Evolutionary conservation across 805 yeast genomes (phyloP).

Genomic region (Candida saitoana): DNA sequence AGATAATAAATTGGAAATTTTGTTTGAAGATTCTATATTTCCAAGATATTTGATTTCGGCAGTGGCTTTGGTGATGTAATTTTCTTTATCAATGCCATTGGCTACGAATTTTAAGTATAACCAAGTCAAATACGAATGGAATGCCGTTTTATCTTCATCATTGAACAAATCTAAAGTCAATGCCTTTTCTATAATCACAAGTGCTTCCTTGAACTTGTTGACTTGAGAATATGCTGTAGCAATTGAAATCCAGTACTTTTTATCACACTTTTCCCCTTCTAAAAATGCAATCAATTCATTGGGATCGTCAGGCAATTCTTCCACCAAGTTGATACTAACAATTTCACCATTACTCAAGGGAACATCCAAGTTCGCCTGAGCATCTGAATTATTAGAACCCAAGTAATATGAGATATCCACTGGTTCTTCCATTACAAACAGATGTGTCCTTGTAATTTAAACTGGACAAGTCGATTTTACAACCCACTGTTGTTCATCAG

Average conservation of each 20-base stretch:
- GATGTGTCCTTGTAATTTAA: neutral
- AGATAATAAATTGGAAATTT: conserved; percentile 42
- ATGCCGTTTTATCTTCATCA: conserved; percentile 43
- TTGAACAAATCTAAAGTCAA: conserved; percentile 36
- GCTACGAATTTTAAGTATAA: conserved; percentile 45
- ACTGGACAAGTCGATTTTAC: neutral
- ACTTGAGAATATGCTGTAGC: conserved; percentile 75
- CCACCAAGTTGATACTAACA: conserved; percentile 74
- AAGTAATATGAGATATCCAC: conserved; percentile 31
- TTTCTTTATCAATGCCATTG: conserved; percentile 22
- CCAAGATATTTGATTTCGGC: conserved; percentile 18
- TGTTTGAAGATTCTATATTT: conserved; percentile 9
- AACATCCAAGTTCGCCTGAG: conserved; percentile 47
- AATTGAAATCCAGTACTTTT: conserved; percentile 79
- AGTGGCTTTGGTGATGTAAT: conserved; percentile 21
- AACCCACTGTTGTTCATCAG: neutral
- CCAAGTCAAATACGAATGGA: conserved; percentile 73
- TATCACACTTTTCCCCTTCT: conserved; percentile 72
- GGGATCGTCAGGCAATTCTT: conserved; percentile 88
- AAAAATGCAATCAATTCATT: conserved; percentile 73
- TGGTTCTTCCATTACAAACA: conserved; percentile 14
- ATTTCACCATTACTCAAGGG: conserved; percentile 77
- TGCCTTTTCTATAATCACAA: conserved; percentile 60
- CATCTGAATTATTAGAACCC: conserved; percentile 27
- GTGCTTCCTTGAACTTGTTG: conserved; percentile 56